Base-by-base conservation (phyloP, 2,329 filamentous ascomycete species). In the Ophiognomonia clavigignenti-juglandacearum region DNA sequence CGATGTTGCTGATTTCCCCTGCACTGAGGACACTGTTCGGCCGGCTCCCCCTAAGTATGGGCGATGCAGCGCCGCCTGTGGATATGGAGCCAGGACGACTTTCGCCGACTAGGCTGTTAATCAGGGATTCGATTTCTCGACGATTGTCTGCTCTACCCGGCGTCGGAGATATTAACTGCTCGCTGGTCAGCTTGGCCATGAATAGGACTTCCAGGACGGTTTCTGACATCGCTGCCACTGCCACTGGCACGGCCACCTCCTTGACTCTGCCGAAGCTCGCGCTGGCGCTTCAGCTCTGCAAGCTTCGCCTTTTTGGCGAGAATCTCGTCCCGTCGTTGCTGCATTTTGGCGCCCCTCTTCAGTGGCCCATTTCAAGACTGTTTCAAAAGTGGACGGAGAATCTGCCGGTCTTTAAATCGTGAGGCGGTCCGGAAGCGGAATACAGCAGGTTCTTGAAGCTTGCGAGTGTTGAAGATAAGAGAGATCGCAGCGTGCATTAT, bases 221-320 rank as follows among this genome's bases (percentile, higher is more conserved):
- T 51, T 68, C 72, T 58, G 77, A 95, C 89, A 71, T 95, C 89
- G 64, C 77, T 78, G 43, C 79, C 70, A 61, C 80, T 78, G 59
- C 83, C 73, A 63, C 82, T 86, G 60, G 83, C 78, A 56, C 89
- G 81, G 57, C 74, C 82, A 53, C 78, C 78, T 50, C 76, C 80
- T 64, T 95, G 88, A 63, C 79, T 87, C 54, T 88, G 81, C 50
- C 91, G 80, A 58, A 92, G 72, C 65, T 95, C 90, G 59, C 93
- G 82, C 71, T 96, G 90, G 53, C 88, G 82, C 73, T 96, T 96
- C 56, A 98, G 79, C 77, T 97, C 93, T 41, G 88, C 91, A 60
- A 98, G 88, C 75, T 93, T 96, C 54, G 91, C 92, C 75, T 88
- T 92, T 73, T 98, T 98, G 57, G 90, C 91, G 59, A 93, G 75